Evolutionary conservation across 2,329 filamentous ascomycete species (phyloP).

Genomic region (Berkeleyomyces basicola): DNA sequence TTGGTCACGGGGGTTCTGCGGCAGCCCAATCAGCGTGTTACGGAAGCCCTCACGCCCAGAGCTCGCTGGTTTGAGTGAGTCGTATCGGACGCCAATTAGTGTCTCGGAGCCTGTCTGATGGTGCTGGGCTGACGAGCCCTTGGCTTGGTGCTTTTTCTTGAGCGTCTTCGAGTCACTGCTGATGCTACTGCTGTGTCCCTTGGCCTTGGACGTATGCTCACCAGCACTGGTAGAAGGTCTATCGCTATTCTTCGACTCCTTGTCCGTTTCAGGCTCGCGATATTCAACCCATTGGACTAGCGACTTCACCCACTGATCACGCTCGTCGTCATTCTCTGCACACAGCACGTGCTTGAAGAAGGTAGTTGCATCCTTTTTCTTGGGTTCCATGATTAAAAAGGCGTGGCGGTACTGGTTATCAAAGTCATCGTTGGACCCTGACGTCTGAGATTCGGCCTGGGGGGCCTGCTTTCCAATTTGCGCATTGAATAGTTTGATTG

Average conservation of each 20-base stretch:
- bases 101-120: conserved; percentile 27
- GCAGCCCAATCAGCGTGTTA: conserved; percentile 22
- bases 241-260: conserved; percentile 21
- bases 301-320: conserved; percentile 85
- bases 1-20: conserved; percentile 19
- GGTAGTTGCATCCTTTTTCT: conserved; percentile 82
- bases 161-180: conserved; percentile 12
- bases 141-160: conserved; percentile 21
- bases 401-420: conserved; percentile 96
- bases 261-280: conserved; percentile 41
- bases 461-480: conserved; percentile 83
- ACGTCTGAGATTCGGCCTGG: conserved; percentile 33
- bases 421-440: conserved; percentile 44
- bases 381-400: conserved; percentile 86
- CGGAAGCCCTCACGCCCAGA: conserved; percentile 22
- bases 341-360: conserved; percentile 88
- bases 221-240: conserved; percentile 12
- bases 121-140: conserved; percentile 15
- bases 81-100: conserved; percentile 42
- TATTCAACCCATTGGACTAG: conserved; percentile 79
- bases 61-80: conserved; percentile 34
- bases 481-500: conserved; percentile 78
- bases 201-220: conserved; percentile 24
- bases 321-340: conserved; percentile 82
- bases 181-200: conserved; percentile 20